Conservation (phyloP, 495 filamentous ascomycete genomes). For the Trichoderma reesei region DNA sequence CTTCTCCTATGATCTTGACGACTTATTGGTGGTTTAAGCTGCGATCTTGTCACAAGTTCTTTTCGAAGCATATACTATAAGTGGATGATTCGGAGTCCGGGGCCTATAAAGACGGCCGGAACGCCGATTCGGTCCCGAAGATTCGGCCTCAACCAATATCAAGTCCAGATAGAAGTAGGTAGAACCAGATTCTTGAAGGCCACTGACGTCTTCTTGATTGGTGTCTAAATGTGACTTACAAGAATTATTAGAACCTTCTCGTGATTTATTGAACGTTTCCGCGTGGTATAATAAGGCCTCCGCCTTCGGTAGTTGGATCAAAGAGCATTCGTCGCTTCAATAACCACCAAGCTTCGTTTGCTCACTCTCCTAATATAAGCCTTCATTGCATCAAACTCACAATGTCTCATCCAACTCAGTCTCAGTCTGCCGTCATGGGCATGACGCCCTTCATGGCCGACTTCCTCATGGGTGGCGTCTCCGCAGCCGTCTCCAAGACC, state of each 20-base stretch:
- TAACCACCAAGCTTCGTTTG: neutral
- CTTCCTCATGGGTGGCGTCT: slow-evolving; percentile 99
- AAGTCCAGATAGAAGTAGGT: neutral
- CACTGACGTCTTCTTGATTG: too few species aligned
- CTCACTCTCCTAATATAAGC: neutral
- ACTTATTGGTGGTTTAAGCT: neutral
- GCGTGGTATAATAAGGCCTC: too few species aligned
- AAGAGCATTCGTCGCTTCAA: neutral
- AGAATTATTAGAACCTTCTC: too few species aligned
- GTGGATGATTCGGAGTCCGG: neutral
- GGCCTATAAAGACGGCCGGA: neutral
- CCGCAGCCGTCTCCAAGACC: slow-evolving; percentile 99
- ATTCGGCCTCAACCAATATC: neutral
- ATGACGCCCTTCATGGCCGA: slow-evolving; percentile 65
- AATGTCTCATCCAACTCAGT: neutral
- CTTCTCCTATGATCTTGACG: too few species aligned
- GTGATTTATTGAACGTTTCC: too few species aligned
- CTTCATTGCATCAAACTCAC: neutral
- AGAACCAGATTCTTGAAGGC: too few species aligned
- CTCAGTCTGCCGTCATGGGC: neutral
- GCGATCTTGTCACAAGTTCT: neutral
- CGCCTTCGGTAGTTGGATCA: too few species aligned
- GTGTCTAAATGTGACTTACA: too few species aligned
- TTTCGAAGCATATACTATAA: too few species aligned
- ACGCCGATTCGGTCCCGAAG: neutral